Evolutionary conservation across 2,329 filamentous ascomycete species (phyloP), one percentile per base, ranked within the genome.

Genomic region (Neodidymelliopsis sp.): DNA sequence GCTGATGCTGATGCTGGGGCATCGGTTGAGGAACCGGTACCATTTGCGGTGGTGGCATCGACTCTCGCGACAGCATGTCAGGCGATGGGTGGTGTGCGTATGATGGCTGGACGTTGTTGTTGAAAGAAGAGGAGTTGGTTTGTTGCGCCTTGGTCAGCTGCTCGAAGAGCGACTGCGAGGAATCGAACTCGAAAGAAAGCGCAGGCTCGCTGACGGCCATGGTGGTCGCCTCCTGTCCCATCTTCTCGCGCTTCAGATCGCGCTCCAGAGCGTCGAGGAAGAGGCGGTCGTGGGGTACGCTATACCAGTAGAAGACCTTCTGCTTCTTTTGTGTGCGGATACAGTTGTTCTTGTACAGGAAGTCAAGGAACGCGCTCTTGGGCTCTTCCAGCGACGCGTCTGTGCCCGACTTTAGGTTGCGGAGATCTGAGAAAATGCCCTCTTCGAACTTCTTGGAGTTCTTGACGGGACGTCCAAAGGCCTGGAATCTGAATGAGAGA

Each of bases 291-390:
- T 99, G 94, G 1, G 94, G 94, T 36, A 99, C 94, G 79, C 92
- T 97, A 78, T 97, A 99, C 94, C 94, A 99, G 79, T 97, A 99
- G 71, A 99, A 99, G 60, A 99, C 94, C 81, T 99, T 99, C 73
- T 99, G 94, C 83, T 99, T 99, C 86, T 99, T 99, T 77, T 99
- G 94, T 27, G 94, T 99, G 64, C 94, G 88, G 65, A 99, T 99
- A 83, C 94, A 99, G 81, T 99, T 99, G 84, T 99, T 99, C 84
- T 99, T 99, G 85, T 99, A 99, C 33, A 99, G 82, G 74, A 97
- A 99, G 76, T 99, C 94, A 54, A 99, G 84, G 78, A 99, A 99
- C 2, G 90, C 88, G 77, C 93, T 97, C 83, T 99, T 99, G 46
- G 94, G 94, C 80, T 99, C 94, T 77, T 99, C 94, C 53, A 99